Evolutionary conservation across 108 stramenopile genomes (phyloP).

Genomic region (Ochromonas danica): DNA sequence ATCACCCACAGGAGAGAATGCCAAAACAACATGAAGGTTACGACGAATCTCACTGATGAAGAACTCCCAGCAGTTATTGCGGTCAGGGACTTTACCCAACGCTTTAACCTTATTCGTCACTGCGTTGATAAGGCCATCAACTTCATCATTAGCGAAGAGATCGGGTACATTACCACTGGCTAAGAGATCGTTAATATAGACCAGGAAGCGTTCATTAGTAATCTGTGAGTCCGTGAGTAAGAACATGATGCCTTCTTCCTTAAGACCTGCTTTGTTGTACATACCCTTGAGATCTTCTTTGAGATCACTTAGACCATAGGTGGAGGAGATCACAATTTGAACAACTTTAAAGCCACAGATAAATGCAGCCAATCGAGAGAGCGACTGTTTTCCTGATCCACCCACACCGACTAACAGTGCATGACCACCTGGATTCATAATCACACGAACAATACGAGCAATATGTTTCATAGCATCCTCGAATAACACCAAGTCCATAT

Average conservation of each 20-base stretch:
- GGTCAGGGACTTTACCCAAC: conserved; percentile 59
- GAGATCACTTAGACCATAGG: conserved; percentile 68
- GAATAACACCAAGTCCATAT: conserved; percentile 69
- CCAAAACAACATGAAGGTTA: conserved; percentile 71
- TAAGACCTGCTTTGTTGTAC: conserved; percentile 71
- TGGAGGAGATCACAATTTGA: conserved; percentile 68
- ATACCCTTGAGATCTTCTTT: conserved; percentile 75
- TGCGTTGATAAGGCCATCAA: conserved; percentile 64
- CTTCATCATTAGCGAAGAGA: conserved; percentile 69
- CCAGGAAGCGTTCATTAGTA: conserved; percentile 72
- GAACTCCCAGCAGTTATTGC: conserved; percentile 71
- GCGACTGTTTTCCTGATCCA: conserved; percentile 65
- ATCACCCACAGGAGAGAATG: conserved; percentile 70
- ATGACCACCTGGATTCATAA: conserved; percentile 65
- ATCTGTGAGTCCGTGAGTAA: conserved; percentile 72
- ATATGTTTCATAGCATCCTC: conserved; percentile 71
- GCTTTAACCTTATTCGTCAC: conserved; percentile 66
- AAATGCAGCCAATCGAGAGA: conserved; percentile 66
- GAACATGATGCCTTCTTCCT: conserved; percentile 73
- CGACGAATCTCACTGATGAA: conserved; percentile 65
- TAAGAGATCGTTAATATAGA: conserved; percentile 70
- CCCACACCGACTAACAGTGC: conserved; percentile 71
- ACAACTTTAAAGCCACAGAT: conserved; percentile 63
- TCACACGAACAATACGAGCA: conserved; percentile 64
- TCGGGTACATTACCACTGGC: conserved; percentile 71